phyloP scores from a whole-genome alignment of 106 monocot genomes.

The Acorus gramineus region DNA sequence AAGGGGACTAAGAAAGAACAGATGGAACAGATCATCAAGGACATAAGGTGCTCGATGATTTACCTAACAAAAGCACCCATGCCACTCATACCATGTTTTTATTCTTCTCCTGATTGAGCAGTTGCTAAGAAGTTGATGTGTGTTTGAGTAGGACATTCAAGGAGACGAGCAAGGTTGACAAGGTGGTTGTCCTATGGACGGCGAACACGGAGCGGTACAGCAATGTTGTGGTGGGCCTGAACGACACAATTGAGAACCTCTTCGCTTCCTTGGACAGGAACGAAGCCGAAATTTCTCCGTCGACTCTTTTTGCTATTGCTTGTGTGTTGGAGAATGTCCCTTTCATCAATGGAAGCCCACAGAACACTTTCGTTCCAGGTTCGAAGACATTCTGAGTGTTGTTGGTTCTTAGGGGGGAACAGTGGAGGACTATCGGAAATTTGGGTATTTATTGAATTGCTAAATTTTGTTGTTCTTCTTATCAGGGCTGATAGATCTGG shows the following conservation, averaged over 20 bases:
- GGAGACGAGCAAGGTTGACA: conserved; percentile 85
- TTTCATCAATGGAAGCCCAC: conserved; percentile 94
- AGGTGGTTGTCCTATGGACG: conserved; percentile 93
- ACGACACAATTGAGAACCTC: conserved; percentile 82
- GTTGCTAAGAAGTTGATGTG: no score
- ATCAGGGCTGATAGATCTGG: conserved; percentile 83
- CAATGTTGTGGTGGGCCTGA: conserved; percentile 71
- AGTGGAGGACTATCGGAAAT: no score
- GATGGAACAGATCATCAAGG: conserved; percentile 72
- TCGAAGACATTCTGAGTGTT: background rate
- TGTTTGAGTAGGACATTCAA: conserved; percentile 64
- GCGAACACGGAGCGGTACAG: conserved; percentile 97
- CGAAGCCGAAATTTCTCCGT: conserved; percentile 90
- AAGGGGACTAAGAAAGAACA: conserved; percentile 83
- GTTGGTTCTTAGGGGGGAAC: background rate
- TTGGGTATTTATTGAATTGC: background rate
- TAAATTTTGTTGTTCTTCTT: background rate
- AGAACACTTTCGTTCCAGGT: conserved; percentile 98
- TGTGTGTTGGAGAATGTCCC: conserved; percentile 78
- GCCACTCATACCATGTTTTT: no score
- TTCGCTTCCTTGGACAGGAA: conserved; percentile 62
- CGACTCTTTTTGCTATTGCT: conserved; percentile 72
- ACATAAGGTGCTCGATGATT: conserved; percentile 52
- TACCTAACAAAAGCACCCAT: no score
- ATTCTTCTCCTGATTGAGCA: no score